Evolutionary conservation across 352 stramenopile species (phyloP).

Genomic region (Pythium periplocum): DNA sequence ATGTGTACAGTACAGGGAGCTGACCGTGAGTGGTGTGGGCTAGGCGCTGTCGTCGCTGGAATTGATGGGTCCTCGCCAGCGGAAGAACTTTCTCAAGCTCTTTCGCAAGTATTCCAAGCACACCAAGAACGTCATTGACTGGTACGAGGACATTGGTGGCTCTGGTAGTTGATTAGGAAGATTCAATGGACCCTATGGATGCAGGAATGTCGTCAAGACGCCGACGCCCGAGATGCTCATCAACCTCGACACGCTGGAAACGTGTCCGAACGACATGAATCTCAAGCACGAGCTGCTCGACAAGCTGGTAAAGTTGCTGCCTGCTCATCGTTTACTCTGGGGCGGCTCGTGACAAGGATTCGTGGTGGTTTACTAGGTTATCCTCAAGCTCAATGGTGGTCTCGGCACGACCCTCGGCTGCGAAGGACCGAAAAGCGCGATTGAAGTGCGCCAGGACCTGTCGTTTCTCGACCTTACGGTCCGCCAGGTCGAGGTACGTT

Average conservation of each 20-base stretch:
- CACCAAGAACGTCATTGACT: slow-evolving; percentile 80
- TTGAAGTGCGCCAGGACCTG: slow-evolving; percentile 91
- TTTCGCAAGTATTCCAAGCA: slow-evolving; percentile 87
- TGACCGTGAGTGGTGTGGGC: background rate
- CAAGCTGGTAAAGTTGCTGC: slow-evolving; percentile 73
- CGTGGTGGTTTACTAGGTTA: slow-evolving; percentile 43
- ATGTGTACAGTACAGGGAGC: background rate
- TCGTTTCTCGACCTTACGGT: slow-evolving; percentile 99
- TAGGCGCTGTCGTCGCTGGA: slow-evolving; percentile 73
- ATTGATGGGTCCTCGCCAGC: slow-evolving; percentile 71
- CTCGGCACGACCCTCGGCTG: slow-evolving; percentile 98
- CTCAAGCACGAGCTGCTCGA: slow-evolving; percentile 93
- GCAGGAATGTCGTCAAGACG: slow-evolving; percentile 73
- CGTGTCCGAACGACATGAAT: slow-evolving; percentile 89
- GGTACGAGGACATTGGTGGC: slow-evolving; percentile 24
- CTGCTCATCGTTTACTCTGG: background rate
- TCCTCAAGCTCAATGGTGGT: slow-evolving; percentile 99
- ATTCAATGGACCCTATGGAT: background rate
- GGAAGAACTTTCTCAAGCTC: slow-evolving; percentile 87
- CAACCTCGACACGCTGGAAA: slow-evolving; percentile 68
- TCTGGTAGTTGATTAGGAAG: slow-evolving; percentile 4
- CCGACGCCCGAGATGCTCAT: slow-evolving; percentile 71
- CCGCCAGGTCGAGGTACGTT: slow-evolving; percentile 92
- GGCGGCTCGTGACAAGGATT: background rate
- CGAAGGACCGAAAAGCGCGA: slow-evolving; percentile 90